phyloP scores from a whole-genome alignment of 495 filamentous ascomycete genomes.

The Neurospora sp. region DNA sequence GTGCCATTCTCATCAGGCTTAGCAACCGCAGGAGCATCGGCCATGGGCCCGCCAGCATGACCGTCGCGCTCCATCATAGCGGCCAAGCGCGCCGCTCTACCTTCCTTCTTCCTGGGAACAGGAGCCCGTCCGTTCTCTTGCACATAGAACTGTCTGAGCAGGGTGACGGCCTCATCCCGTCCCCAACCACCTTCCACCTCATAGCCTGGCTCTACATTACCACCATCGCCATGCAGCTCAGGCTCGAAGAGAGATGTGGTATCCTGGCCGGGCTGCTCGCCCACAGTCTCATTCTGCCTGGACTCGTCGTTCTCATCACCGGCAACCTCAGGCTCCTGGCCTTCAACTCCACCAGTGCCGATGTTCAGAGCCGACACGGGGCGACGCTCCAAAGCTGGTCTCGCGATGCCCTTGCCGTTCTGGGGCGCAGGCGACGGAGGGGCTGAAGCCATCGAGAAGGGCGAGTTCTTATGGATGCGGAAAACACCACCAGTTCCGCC shows the following conservation, averaged over 20 bases:
- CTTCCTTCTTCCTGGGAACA: constrained; percentile 43
- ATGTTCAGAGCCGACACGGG: constrained; percentile 10
- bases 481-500: constrained; percentile 91
- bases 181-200: constrained; percentile 74
- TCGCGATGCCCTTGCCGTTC: constrained; percentile 21
- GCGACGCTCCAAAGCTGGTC: constrained; percentile 16
- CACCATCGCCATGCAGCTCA: constrained; percentile 27
- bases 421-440: constrained; percentile 19
- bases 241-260: neutral
- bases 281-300: neutral
- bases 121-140: constrained; percentile 81
- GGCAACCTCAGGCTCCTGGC: neutral
- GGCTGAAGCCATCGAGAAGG: constrained; percentile 15
- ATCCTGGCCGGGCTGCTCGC: neutral
- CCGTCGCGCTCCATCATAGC: constrained; percentile 33
- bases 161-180: constrained; percentile 78
- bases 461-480: constrained; percentile 67
- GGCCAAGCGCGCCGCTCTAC: constrained; percentile 36
- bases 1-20: constrained; percentile 1
- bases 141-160: constrained; percentile 87
- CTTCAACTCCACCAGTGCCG: neutral
- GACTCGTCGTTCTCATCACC: constrained; percentile 4
- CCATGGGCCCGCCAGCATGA: constrained; percentile 18
- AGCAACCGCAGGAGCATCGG: neutral
- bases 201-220: constrained; percentile 58